Percentiles rank a stretch among this genome's conserved stretches.
Conservation (phyloP, 139 green algal genomes). For the Edaphochlamys debaryana region DNA sequence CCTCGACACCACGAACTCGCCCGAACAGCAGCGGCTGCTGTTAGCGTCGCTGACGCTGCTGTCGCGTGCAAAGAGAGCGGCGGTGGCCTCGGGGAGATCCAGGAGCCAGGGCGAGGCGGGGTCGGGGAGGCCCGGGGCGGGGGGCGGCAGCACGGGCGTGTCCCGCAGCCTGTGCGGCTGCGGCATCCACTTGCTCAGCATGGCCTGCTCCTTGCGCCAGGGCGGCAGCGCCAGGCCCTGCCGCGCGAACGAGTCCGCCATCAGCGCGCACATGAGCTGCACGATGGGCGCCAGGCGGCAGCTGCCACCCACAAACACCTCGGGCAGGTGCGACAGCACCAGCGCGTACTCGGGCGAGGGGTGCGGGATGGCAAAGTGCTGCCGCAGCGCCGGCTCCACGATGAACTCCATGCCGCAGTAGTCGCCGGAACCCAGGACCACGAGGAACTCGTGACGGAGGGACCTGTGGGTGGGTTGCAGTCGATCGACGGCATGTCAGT, state of each 20-base stretch:
- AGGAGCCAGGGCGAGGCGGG: too few relatives aligned
- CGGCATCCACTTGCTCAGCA: constrained; percentile 58
- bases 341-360: constrained; percentile 39
- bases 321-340: constrained; percentile 34
- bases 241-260: constrained; percentile 47
- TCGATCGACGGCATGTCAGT: too few relatives aligned
- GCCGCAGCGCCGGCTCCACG: constrained; percentile 49
- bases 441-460: constrained; percentile 26
- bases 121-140: too few relatives aligned
- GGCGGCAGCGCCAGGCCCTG: constrained; percentile 46
- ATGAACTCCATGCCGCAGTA: constrained; percentile 44
- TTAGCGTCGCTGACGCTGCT: too few relatives aligned
- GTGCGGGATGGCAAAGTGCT: constrained; percentile 57
- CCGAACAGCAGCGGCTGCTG: too few relatives aligned
- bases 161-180: too few relatives aligned
- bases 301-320: constrained; percentile 41
- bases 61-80: too few relatives aligned
- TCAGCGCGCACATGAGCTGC: constrained; percentile 37
- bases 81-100: too few relatives aligned
- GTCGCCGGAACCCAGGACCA: constrained; percentile 33
- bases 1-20: too few relatives aligned
- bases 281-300: constrained; percentile 31
- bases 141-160: too few relatives aligned
- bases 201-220: constrained; percentile 44
- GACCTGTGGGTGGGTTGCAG: too few relatives aligned